Evolutionary conservation across 1,139 yeast species (phyloP).

Genomic region (Scheffersomyces cryptocercus): DNA sequence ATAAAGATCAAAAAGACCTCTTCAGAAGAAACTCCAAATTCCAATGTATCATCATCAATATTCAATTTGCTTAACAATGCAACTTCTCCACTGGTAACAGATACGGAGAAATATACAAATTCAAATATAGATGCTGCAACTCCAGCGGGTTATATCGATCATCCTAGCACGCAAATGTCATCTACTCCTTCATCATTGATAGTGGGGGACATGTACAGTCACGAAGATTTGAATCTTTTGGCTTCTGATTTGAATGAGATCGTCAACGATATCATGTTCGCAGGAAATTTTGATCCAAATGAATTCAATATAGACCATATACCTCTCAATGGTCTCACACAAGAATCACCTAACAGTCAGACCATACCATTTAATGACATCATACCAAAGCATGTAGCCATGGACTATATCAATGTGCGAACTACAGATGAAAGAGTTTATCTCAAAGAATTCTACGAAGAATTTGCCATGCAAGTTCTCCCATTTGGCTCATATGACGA

Average conservation of each 20-base stretch:
- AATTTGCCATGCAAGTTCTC: conserved; percentile 59
- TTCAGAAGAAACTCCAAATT: background rate
- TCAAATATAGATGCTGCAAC: background rate
- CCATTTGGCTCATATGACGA: conserved; percentile 60
- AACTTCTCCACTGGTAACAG: background rate
- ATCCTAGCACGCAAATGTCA: background rate
- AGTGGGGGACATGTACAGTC: conserved; percentile 20
- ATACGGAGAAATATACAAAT: background rate
- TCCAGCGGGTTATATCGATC: background rate
- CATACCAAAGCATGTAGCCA: conserved; percentile 33
- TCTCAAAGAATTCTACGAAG: conserved; percentile 57
- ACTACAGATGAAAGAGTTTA: conserved; percentile 48
- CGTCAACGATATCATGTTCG: conserved; percentile 39
- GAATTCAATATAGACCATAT: background rate
- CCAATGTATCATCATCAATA: background rate
- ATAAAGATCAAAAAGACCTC: background rate
- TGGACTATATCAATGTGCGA: conserved; percentile 37
- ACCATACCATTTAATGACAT: conserved; percentile 4
- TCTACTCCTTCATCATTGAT: conserved; percentile 5
- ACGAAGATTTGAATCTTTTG: conserved; percentile 37
- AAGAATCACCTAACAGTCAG: conserved; percentile 1
- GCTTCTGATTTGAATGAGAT: conserved; percentile 47
- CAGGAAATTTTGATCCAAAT: background rate
- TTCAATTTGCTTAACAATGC: background rate
- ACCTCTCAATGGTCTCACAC: background rate